These are phyloP conservation scores for Auxenochlorella pyrenoidosa DNA, from an alignment of 139 green algal genomes.

Conservation along the genomic window DNA sequence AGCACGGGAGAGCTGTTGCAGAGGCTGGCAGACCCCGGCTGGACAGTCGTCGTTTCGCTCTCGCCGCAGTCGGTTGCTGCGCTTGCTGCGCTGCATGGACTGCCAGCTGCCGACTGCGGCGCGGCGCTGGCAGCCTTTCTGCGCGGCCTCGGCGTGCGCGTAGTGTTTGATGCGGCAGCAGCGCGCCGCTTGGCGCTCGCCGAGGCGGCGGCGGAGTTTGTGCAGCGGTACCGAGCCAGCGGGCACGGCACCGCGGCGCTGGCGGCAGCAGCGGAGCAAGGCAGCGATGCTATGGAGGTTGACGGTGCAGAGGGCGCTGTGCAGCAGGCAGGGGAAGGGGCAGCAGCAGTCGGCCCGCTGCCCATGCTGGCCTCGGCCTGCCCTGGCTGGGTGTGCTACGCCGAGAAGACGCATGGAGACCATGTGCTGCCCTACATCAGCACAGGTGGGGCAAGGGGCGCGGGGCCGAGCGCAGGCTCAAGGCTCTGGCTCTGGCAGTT, in stretches of 20 bases:
- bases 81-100: constrained; percentile 64
- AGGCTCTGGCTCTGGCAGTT: too few relatives aligned
- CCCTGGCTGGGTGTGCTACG: constrained; percentile 98
- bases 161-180: constrained; percentile 78
- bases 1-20: constrained; percentile 72
- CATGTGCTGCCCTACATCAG: constrained; percentile 87
- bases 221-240: constrained; percentile 56
- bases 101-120: constrained; percentile 37
- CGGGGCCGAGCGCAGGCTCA: too few relatives aligned
- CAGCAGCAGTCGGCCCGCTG: constrained; percentile 47
- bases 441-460: background rate
- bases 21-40: constrained; percentile 24
- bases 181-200: constrained; percentile 83
- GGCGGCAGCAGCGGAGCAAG: background rate
- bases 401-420: constrained; percentile 95
- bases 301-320: background rate
- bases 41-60: constrained; percentile 86
- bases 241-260: background rate
- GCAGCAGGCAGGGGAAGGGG: background rate
- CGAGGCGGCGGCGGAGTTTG: constrained; percentile 88
- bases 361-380: constrained; percentile 92
- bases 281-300: constrained; percentile 18
- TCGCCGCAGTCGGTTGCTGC: constrained; percentile 85
- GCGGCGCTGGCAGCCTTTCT: constrained; percentile 62
- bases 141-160: constrained; percentile 66